Evolutionary conservation across 306 rosid species (phyloP).

Genomic region (Dryas alaskensis): DNA sequence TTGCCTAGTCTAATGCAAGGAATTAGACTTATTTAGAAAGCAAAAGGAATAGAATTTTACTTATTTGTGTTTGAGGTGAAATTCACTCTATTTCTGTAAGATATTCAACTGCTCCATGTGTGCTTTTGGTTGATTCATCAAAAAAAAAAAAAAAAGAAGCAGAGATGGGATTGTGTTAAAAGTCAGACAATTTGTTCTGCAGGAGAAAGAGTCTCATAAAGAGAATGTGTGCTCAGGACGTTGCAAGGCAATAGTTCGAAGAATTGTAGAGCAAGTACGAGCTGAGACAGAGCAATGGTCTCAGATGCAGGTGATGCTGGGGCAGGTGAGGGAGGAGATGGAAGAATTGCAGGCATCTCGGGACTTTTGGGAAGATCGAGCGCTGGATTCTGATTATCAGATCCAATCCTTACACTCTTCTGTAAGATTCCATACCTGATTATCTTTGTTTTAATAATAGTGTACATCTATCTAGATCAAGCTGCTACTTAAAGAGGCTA

Average conservation of each 20-base stretch:
- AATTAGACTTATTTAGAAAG: background rate
- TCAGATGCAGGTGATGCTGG: slow-evolving; percentile 92
- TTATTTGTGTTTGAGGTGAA: background rate
- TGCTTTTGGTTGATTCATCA: background rate
- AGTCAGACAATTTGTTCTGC: slow-evolving; percentile 2
- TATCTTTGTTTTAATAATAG: background rate
- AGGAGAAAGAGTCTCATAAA: slow-evolving; percentile 48
- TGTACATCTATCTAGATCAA: background rate
- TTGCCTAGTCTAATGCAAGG: background rate
- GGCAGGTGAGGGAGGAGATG: slow-evolving; percentile 86
- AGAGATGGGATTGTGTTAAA: background rate
- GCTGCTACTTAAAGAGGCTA: background rate
- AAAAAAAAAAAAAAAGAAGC: too few species aligned
- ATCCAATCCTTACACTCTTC: slow-evolving; percentile 48
- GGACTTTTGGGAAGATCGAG: slow-evolving; percentile 79
- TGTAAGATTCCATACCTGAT: slow-evolving; percentile 37
- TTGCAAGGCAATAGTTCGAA: slow-evolving; percentile 71
- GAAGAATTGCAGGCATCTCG: slow-evolving; percentile 87
- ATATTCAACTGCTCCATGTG: background rate
- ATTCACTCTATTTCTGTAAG: background rate
- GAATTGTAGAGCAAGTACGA: slow-evolving; percentile 82
- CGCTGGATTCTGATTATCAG: slow-evolving; percentile 52
- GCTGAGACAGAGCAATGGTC: slow-evolving; percentile 96
- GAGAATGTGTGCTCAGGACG: slow-evolving; percentile 69
- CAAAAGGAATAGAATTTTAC: background rate